A percentile compares a stretch with the other conserved stretches of the same genome.
Conservation (phyloP, 148 eudicot species). For the Cornus florida region DNA sequence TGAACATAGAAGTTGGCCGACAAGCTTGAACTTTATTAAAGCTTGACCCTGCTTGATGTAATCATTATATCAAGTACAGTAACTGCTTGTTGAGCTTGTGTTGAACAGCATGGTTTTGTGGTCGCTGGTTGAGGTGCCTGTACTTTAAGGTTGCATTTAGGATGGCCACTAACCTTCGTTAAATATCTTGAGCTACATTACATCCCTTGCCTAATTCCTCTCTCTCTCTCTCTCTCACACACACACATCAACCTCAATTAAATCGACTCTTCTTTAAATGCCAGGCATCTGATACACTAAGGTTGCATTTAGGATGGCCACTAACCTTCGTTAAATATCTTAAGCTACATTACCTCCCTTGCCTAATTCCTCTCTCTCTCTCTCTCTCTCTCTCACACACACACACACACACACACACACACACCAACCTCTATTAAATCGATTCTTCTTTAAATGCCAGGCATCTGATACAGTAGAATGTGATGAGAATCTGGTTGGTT, state of each 20-base stretch:
- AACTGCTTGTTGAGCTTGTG: neutral
- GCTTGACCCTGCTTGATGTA: neutral
- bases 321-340: neutral
- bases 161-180: neutral
- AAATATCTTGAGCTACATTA: too few species aligned
- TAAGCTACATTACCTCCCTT: too few species aligned
- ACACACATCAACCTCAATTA: neutral
- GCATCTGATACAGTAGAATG: slow-evolving; percentile 31
- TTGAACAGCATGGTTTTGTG: neutral
- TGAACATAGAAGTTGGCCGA: neutral
- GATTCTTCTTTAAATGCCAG: slow-evolving; percentile 35
- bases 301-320: neutral
- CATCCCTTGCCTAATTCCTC: neutral
- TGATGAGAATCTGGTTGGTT: slow-evolving; percentile 53
- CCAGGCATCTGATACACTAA: slow-evolving; percentile 43
- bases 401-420: too few species aligned
- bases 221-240: neutral
- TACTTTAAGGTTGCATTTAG: neutral
- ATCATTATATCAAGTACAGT: neutral
- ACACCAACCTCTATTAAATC: neutral
- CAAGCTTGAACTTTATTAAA: too few species aligned
- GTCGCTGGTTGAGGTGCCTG: neutral
- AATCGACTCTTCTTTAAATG: slow-evolving; percentile 11
- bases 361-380: neutral
- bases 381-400: too few species aligned